Evolutionary conservation across 2,329 filamentous ascomycete species (phyloP).

Genomic region (Davidsoniella neocaledoniae): DNA sequence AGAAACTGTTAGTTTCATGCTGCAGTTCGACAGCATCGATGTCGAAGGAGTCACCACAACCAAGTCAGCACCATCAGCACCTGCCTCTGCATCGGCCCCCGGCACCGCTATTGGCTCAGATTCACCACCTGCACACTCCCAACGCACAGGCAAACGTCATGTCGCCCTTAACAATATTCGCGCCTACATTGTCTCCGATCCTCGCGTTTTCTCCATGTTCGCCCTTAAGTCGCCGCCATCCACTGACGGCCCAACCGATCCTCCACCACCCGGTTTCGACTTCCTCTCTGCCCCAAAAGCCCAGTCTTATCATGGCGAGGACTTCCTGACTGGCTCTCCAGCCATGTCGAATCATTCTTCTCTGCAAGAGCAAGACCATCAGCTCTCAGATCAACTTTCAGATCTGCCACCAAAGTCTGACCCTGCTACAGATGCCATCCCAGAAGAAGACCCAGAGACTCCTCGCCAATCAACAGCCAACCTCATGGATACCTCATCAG

Average conservation of each 20-base stretch:
- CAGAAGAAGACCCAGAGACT: slow-evolving; percentile 8
- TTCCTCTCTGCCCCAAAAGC: slow-evolving; percentile 22
- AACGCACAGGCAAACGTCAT: slow-evolving; percentile 42
- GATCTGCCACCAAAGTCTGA: too few relatives aligned
- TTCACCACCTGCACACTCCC: background rate
- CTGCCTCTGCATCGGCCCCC: background rate
- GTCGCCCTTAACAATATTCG: slow-evolving; percentile 46
- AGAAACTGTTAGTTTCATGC: slow-evolving; percentile 44
- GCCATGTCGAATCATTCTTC: slow-evolving; percentile 8
- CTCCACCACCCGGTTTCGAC: slow-evolving; percentile 25
- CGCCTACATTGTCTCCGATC: slow-evolving; percentile 50
- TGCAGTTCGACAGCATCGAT: slow-evolving; percentile 46
- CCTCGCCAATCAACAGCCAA: slow-evolving; percentile 7
- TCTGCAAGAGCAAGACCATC: background rate
- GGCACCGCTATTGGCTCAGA: too few relatives aligned
- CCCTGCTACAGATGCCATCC: background rate
- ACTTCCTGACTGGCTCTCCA: slow-evolving; percentile 12
- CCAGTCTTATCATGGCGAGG: slow-evolving; percentile 28
- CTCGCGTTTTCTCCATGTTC: slow-evolving; percentile 45
- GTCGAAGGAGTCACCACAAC: slow-evolving; percentile 45
- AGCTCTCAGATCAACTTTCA: background rate
- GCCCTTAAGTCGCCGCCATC: slow-evolving; percentile 21
- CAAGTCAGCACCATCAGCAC: background rate
- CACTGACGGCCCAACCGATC: slow-evolving; percentile 34
- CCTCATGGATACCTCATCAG: background rate